phyloP scores from a whole-genome alignment of 2,329 filamentous ascomycete genomes.

The Raffaelea deltoideospora region DNA sequence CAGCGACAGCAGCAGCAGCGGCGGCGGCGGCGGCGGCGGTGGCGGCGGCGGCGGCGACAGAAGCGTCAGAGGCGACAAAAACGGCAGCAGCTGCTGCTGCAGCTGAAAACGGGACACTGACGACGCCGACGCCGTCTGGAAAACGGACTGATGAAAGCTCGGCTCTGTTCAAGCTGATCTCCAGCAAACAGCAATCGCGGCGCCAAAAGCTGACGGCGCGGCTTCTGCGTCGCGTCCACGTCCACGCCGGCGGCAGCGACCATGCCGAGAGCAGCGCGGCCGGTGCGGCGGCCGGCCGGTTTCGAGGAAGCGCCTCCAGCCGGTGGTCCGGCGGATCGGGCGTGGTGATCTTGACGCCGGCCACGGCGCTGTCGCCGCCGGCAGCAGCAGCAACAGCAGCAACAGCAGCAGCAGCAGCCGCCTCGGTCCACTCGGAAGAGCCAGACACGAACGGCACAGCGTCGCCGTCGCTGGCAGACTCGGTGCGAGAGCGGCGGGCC shows the following conservation, averaged over 20 bases:
- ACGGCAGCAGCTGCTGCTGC: too few relatives aligned
- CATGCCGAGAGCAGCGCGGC: constrained; percentile 23
- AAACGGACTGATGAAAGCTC: too few relatives aligned
- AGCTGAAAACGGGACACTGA: too few relatives aligned
- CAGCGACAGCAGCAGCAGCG: constrained; percentile 3
- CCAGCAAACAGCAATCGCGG: constrained; percentile 16
- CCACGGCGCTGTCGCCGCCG: background rate
- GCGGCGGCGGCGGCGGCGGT: constrained; percentile 2
- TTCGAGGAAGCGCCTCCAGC: too few relatives aligned
- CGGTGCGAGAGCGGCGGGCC: background rate
- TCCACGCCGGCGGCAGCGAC: constrained; percentile 7
- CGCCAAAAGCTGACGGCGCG: constrained; percentile 17
- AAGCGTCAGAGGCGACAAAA: constrained; percentile 4
- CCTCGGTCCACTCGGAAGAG: too few relatives aligned
- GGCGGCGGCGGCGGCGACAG: constrained; percentile 9
- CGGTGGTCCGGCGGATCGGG: too few relatives aligned
- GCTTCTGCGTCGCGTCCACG: constrained; percentile 20
- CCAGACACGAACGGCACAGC: too few relatives aligned
- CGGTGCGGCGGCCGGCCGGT: constrained; percentile 11
- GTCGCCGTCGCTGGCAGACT: too few relatives aligned
- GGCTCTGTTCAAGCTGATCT: too few relatives aligned
- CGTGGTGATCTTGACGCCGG: too few relatives aligned
- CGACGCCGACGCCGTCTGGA: too few relatives aligned
- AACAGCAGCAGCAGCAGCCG: too few relatives aligned
- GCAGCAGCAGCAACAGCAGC: constrained; percentile 6